Percentiles rank a stretch among this genome's conserved stretches.
phyloP scores from a whole-genome alignment of 1,284 basidiomycete species.

The Ustanciosporium gigantosporum region DNA sequence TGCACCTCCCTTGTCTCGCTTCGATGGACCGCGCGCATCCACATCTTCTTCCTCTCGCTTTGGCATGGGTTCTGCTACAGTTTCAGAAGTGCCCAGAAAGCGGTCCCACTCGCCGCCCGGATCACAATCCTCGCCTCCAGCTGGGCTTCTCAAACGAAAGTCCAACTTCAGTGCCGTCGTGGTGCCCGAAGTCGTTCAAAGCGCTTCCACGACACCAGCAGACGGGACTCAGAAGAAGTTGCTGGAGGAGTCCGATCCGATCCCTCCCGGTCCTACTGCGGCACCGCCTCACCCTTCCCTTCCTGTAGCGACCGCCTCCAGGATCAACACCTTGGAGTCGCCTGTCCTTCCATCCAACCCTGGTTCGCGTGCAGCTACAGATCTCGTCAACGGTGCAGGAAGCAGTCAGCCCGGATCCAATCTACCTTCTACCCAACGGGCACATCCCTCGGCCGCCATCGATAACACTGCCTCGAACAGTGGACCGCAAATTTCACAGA shows the following conservation, averaged over 20 bases:
- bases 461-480: constrained; percentile 2
- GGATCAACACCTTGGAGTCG: constrained; percentile 19
- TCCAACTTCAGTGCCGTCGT: constrained; percentile 25
- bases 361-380: constrained; percentile 6
- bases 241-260: too few relatives aligned
- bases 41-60: too few relatives aligned
- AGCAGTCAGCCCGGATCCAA: constrained; percentile 8
- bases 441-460: background rate
- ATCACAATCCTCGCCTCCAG: constrained; percentile 22
- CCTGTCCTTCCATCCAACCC: constrained; percentile 8
- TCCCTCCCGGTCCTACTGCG: too few relatives aligned
- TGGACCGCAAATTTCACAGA: background rate
- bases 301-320: constrained; percentile 16
- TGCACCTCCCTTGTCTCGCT: background rate
- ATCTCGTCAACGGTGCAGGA: background rate
- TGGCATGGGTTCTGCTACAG: background rate
- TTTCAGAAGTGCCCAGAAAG: constrained; percentile 1
- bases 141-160: constrained; percentile 35
- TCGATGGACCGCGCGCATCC: background rate
- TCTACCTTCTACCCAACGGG: background rate
- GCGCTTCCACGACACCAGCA: background rate
- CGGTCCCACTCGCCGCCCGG: constrained; percentile 14
- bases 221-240: too few relatives aligned
- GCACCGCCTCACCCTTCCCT: too few relatives aligned
- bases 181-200: constrained; percentile 5